Percentiles rank a stretch among this genome's conserved stretches.
phyloP scores from a whole-genome alignment of 768 basidiomycete species.

The Suillus subaureus region DNA sequence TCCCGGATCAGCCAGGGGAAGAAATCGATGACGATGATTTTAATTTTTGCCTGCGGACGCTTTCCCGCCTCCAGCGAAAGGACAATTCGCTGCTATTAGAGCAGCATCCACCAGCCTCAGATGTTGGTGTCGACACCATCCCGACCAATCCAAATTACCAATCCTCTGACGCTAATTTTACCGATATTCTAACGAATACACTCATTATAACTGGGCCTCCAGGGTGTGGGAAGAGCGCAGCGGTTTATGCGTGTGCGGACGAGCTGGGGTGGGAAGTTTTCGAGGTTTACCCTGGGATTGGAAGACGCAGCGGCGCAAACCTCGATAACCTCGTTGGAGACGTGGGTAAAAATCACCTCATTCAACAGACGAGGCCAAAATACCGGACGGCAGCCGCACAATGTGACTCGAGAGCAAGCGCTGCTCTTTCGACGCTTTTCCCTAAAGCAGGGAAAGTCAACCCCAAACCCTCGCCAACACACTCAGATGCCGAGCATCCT shows the following conservation, averaged over 20 bases:
- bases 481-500: constrained; percentile 18
- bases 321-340: constrained; percentile 85
- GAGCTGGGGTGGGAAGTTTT: constrained; percentile 97
- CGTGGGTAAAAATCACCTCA: constrained; percentile 90
- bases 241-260: constrained; percentile 90
- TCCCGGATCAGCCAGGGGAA: constrained; percentile 29
- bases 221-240: constrained; percentile 89
- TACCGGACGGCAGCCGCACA: constrained; percentile 13
- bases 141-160: constrained; percentile 15
- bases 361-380: constrained; percentile 35
- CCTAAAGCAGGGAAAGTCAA: constrained; percentile 12
- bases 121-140: constrained; percentile 12
- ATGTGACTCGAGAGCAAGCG: constrained; percentile 5
- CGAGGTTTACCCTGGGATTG: constrained; percentile 95
- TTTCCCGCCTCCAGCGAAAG: constrained; percentile 20
- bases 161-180: constrained; percentile 30
- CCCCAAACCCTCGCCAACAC: constrained; percentile 21
- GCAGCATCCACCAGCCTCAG: constrained; percentile 2
- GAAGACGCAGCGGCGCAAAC: constrained; percentile 80
- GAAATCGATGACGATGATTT: constrained; percentile 42
- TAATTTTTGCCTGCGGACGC: constrained; percentile 28
- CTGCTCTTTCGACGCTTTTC: constrained; percentile 23
- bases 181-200: constrained; percentile 72
- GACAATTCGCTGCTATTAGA: neutral
- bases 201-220: constrained; percentile 82